Evolutionary conservation across 768 basidiomycete genomes (phyloP).

Genomic region (Phanerochaete sordida): DNA sequence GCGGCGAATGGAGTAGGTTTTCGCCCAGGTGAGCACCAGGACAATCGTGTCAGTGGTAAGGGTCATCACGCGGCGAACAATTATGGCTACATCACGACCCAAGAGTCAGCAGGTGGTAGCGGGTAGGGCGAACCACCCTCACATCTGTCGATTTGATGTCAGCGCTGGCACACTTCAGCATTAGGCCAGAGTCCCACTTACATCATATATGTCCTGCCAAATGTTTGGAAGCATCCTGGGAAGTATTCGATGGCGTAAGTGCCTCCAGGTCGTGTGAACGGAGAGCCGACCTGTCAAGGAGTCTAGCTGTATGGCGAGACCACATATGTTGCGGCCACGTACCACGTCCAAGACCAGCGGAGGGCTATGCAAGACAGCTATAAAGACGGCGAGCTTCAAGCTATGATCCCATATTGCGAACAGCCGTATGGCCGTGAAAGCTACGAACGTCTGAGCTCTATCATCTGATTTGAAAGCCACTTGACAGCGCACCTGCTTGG

Average conservation of each 20-base stretch:
- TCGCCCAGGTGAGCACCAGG: constrained; percentile 10
- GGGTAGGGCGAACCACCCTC: neutral
- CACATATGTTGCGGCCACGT: neutral
- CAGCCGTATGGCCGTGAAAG: neutral
- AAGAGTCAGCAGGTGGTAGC: neutral
- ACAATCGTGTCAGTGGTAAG: neutral
- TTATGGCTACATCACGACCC: neutral
- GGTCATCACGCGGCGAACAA: neutral
- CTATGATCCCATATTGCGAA: neutral
- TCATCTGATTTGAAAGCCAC: too few species aligned
- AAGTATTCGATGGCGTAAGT: neutral
- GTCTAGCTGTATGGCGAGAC: too few species aligned
- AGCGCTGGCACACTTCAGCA: neutral
- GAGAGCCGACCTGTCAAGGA: neutral
- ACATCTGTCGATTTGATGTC: neutral
- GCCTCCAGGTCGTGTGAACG: neutral
- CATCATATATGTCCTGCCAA: neutral
- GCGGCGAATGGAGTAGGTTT: constrained; percentile 6
- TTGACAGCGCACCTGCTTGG: neutral
- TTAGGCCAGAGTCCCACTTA: neutral
- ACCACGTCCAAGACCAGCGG: neutral
- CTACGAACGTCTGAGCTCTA: neutral
- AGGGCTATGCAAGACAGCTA: neutral
- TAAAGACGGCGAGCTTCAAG: neutral
- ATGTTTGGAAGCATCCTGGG: neutral